Base-by-base conservation (phyloP, 345 rosid genomes). In the Physaria fendleri region DNA sequence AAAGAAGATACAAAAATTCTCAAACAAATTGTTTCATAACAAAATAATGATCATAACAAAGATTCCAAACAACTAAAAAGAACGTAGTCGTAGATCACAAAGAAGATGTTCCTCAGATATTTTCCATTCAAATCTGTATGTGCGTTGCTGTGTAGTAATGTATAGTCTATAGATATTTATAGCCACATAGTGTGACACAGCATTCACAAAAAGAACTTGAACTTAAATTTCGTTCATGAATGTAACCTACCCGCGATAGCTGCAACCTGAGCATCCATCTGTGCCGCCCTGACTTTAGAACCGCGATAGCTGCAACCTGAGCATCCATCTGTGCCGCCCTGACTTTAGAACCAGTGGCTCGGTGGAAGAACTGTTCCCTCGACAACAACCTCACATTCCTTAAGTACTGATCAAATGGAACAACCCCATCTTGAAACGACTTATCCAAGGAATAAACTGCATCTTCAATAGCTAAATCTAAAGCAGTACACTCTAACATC, bases 251-350 rank as follows among this genome's bases (percentile, higher is more conserved):
- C 81, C 22, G 99, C 94, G 77, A 93, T 89, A 4, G 69, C 72
- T 21, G 88, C 81, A 72, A 92, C 86, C 77, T 83, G 97, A 46
- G 87, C 89, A 71, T 92, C 97, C 97, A 92, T 83, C 79, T 92
- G n/a, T n/a, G n/a, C n/a, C n/a, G n/a, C n/a, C n/a, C n/a, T n/a
- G n/a, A n/a, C n/a, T n/a, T n/a, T n/a, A n/a, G n/a, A n/a, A n/a
- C n/a, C n/a, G n/a, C n/a, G n/a, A n/a, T n/a, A n/a, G n/a, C n/a
- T n/a, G n/a, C n/a, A 73, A 93, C 87, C 77, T 83, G 97, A 48
- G 88, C 89, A 70, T 93, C 97, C 97, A 93, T 83, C 77, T 93
- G 97, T 9, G 74, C 85, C 0, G 92, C 92, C 66, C 99, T 76
- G 45, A 89, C 86, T 77, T 93, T 93, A 0, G 88, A 79, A 3